Evolutionary conservation across 768 basidiomycete genomes (phyloP).

Genomic region (Auriscalpium orientale): DNA sequence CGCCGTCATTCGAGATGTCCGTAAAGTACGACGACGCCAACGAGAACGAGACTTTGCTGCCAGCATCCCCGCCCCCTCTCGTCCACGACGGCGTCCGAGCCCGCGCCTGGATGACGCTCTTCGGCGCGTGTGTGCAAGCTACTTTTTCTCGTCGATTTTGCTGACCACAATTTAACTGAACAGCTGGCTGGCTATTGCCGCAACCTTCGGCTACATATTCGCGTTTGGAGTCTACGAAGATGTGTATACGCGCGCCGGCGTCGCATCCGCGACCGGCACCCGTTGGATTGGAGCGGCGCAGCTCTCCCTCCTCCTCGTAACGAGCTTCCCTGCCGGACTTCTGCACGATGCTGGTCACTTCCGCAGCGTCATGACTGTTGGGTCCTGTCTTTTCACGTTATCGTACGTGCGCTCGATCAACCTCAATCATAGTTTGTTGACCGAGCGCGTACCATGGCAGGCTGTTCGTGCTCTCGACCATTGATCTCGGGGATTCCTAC

Average conservation of each 20-base stretch:
- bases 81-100: too few species aligned
- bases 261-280: conserved; percentile 5
- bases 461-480: conserved; percentile 21
- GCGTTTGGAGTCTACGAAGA: conserved; percentile 16
- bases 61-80: too few species aligned
- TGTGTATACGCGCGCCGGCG: conserved; percentile 5
- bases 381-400: conserved; percentile 18
- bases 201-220: conserved; percentile 10
- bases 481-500: conserved; percentile 27
- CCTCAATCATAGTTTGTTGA: too few species aligned
- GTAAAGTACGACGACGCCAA: too few species aligned
- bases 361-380: conserved; percentile 23
- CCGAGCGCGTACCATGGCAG: too few species aligned
- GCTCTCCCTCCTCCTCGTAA: conserved; percentile 37
- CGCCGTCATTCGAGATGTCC: neutral
- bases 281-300: conserved; percentile 48
- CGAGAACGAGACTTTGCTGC: too few species aligned
- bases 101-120: neutral
- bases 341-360: conserved; percentile 45
- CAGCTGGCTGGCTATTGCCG: neutral
- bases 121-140: neutral
- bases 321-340: conserved; percentile 33
- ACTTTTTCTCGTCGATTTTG: neutral
- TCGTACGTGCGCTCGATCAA: conserved; percentile 15
- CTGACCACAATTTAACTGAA: neutral